These are phyloP conservation scores for Linum tenue DNA, from an alignment of 345 rosid genomes.

Conservation along the genomic window DNA sequence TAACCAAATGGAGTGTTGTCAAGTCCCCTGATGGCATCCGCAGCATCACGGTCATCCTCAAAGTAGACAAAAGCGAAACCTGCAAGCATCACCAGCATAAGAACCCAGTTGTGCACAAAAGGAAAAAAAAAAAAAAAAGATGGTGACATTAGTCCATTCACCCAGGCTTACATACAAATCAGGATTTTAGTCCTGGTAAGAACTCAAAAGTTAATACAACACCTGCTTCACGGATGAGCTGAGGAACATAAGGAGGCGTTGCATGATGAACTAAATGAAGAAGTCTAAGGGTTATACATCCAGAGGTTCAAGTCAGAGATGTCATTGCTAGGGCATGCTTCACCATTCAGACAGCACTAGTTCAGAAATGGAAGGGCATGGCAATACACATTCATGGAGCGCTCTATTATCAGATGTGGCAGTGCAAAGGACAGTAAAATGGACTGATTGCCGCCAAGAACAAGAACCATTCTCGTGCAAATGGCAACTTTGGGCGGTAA, in stretches of 20 bases:
- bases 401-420: conserved; percentile 43
- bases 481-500: conserved; percentile 36
- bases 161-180: conserved; percentile 25
- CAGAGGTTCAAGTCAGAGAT: conserved; percentile 57
- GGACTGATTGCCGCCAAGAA: conserved; percentile 36
- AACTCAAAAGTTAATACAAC: conserved; percentile 40
- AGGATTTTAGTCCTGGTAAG: conserved; percentile 26
- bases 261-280: conserved; percentile 69
- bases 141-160: conserved; percentile 15
- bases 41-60: conserved; percentile 83
- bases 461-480: conserved; percentile 29
- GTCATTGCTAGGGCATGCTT: conserved; percentile 56
- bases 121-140: not conserved
- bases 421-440: conserved; percentile 36
- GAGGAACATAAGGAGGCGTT: conserved; percentile 64
- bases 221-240: conserved; percentile 77
- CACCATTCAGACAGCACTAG: conserved; percentile 56
- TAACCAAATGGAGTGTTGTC: conserved; percentile 69
- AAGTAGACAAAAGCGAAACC: conserved; percentile 89
- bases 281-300: conserved; percentile 43
- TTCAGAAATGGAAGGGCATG: conserved; percentile 56
- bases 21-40: conserved; percentile 62
- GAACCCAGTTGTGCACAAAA: conserved; percentile 6
- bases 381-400: conserved; percentile 56
- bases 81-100: conserved; percentile 26